Conservation (phyloP, 2,329 filamentous ascomycete genomes). For the Colletotrichum liriopes region DNA sequence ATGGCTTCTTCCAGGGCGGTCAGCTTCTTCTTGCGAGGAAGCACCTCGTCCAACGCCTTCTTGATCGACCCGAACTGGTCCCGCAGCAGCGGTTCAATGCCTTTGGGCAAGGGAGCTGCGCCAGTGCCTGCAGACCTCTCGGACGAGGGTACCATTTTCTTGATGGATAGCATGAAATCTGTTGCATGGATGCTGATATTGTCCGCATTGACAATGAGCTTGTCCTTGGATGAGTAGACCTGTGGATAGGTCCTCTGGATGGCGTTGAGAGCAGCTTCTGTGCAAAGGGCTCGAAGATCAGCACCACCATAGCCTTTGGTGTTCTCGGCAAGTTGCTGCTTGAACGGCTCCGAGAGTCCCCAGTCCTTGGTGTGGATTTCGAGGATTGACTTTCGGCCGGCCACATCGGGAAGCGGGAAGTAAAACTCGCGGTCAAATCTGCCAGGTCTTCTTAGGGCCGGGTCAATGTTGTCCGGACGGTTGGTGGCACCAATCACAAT, state of each 20-base stretch:
- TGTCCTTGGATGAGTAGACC: constrained; percentile 92
- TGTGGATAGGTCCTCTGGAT: constrained; percentile 97
- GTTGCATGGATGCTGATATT: constrained; percentile 91
- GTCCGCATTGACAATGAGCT: constrained; percentile 87
- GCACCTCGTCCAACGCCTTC: constrained; percentile 78
- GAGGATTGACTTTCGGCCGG: constrained; percentile 87
- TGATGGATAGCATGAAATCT: constrained; percentile 97
- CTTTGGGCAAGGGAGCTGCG: constrained; percentile 83
- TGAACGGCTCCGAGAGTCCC: constrained; percentile 86
- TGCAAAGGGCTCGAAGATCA: constrained; percentile 93
- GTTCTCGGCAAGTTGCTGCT: constrained; percentile 85
- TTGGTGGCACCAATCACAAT: constrained; percentile 99
- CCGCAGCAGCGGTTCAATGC: constrained; percentile 85
- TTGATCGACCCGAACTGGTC: constrained; percentile 81
- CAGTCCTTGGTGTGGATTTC: constrained; percentile 97
- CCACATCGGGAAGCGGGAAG: constrained; percentile 89
- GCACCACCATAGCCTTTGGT: constrained; percentile 98
- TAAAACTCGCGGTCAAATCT: constrained; percentile 99
- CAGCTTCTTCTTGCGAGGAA: constrained; percentile 88
- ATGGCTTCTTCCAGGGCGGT: constrained; percentile 96
- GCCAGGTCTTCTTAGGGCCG: constrained; percentile 92
- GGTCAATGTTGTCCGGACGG: constrained; percentile 95
- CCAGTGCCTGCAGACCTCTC: constrained; percentile 90
- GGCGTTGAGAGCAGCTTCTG: constrained; percentile 94
- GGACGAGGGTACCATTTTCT: constrained; percentile 96